Percentiles rank a stretch among this genome's conserved stretches.
These are phyloP conservation scores for Chrysanthemum makinoi DNA, from an alignment of 129 eudicot genomes.

Conservation along the genomic window DNA sequence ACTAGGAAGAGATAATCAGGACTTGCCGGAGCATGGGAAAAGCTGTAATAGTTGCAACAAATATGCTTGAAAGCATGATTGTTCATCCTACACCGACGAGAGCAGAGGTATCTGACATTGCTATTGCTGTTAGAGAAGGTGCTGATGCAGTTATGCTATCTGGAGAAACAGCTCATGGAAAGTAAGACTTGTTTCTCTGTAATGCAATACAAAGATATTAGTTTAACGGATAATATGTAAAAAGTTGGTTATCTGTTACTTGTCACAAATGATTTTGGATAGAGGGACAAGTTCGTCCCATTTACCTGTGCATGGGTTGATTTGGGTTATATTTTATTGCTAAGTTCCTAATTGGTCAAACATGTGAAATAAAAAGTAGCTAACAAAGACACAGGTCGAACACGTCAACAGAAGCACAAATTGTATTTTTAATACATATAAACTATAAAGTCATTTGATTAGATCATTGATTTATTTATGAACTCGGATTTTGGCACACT, in stretches of 20 bases:
- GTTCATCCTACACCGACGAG: slow-evolving; percentile 97
- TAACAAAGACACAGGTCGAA: neutral
- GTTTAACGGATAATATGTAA: neutral
- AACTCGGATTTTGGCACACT: neutral
- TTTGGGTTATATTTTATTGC: too few species aligned
- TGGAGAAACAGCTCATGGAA: slow-evolving; percentile 98
- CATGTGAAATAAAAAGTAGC: too few species aligned
- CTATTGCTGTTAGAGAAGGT: slow-evolving; percentile 95
- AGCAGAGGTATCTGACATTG: slow-evolving; percentile 96
- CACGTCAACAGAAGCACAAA: neutral
- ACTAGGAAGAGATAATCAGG: slow-evolving; percentile 85
- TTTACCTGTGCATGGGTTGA: too few species aligned
- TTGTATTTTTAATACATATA: slow-evolving; percentile 4
- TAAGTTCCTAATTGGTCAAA: too few species aligned
- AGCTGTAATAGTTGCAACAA: slow-evolving; percentile 95
- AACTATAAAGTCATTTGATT: neutral
- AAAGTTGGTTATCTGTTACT: neutral
- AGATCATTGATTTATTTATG: too few species aligned
- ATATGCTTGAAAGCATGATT: slow-evolving; percentile 98
- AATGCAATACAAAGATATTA: neutral
- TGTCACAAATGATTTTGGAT: neutral
- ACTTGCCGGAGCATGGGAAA: slow-evolving; percentile 94
- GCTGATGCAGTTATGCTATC: slow-evolving; percentile 98
- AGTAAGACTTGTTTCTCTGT: slow-evolving; percentile 47
- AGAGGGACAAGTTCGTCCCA: too few species aligned